Conservation (phyloP, 306 rosid genomes). For the Begonia peltatifolia region DNA sequence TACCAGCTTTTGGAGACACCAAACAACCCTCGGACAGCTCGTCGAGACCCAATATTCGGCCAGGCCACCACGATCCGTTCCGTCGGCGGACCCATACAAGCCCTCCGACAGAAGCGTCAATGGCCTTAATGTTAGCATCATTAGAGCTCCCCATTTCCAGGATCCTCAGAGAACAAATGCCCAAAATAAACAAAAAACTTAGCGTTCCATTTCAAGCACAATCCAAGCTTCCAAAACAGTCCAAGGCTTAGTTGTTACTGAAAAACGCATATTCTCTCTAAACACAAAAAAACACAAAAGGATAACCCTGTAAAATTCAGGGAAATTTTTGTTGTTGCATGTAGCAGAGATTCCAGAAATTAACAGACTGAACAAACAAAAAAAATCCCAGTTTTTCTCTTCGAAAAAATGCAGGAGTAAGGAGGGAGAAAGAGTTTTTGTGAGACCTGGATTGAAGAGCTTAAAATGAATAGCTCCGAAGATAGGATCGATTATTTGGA, state of each 20-base stretch:
- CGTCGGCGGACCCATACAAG: conserved; percentile 99
- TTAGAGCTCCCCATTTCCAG: conserved; percentile 70
- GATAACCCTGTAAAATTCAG: background rate
- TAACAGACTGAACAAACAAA: background rate
- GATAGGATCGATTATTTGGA: background rate
- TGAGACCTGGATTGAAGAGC: background rate
- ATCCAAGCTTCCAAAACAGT: conserved; percentile 3
- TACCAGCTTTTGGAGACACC: conserved; percentile 94
- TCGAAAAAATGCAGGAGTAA: conserved; percentile 1
- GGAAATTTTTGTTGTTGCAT: conserved; percentile 5
- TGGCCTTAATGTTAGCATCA: conserved; percentile 45
- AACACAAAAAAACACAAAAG: background rate
- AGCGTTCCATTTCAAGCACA: conserved; percentile 4
- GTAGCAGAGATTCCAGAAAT: conserved; percentile 1
- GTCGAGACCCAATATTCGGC: conserved; percentile 77
- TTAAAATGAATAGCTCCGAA: background rate
- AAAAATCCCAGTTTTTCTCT: background rate
- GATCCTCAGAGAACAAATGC: background rate
- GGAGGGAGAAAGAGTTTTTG: background rate
- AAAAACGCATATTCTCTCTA: background rate
- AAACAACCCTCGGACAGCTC: conserved; percentile 74
- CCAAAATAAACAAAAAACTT: conserved; percentile 6
- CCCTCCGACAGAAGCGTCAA: conserved; percentile 85
- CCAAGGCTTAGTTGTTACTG: conserved; percentile 1
- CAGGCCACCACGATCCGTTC: conserved; percentile 99